A percentile compares a stretch with the other conserved stretches of the same genome.
These are phyloP conservation scores for Triglochin maritima DNA, from an alignment of 106 monocot species.

Conservation along the genomic window DNA sequence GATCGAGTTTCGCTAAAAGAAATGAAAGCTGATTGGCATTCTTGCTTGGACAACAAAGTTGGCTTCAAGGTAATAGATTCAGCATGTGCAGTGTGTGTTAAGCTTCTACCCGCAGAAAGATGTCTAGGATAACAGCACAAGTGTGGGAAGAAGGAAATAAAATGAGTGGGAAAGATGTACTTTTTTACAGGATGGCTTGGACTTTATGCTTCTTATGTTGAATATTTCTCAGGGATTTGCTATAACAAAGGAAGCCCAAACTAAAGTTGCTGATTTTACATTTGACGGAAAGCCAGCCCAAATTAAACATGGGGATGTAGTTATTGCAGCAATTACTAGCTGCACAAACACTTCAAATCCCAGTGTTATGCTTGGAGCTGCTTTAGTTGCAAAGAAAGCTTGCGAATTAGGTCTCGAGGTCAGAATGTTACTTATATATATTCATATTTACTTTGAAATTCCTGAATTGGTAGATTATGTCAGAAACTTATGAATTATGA, in stretches of 20 bases:
- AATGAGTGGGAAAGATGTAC: background rate
- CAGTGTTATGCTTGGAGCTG: conserved; percentile 94
- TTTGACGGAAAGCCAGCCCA: conserved; percentile 52
- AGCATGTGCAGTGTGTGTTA: too few relatives aligned
- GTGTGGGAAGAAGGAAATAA: too few relatives aligned
- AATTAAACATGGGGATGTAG: conserved; percentile 75
- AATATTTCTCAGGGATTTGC: conserved; percentile 53
- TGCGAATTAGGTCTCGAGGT: conserved; percentile 89
- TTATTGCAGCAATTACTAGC: conserved; percentile 87
- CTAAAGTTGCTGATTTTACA: conserved; percentile 53
- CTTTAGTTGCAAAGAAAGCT: conserved; percentile 83
- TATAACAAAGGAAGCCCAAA: conserved; percentile 69
- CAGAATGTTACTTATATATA: background rate
- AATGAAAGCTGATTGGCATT: conserved; percentile 80
- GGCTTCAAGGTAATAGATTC: conserved; percentile 58
- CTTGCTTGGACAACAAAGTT: conserved; percentile 72
- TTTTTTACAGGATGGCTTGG: too few relatives aligned
- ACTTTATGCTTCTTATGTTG: too few relatives aligned
- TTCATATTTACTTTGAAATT: background rate
- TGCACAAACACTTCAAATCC: conserved; percentile 95
- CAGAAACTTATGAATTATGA: background rate
- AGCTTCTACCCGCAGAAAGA: too few relatives aligned
- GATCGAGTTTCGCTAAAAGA: conserved; percentile 75
- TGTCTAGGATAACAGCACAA: too few relatives aligned
- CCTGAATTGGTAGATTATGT: background rate